A percentile compares a stretch with the other conserved stretches of the same genome.
phyloP scores from a whole-genome alignment of 768 basidiomycete species.

The Pleurotus sapidus region DNA sequence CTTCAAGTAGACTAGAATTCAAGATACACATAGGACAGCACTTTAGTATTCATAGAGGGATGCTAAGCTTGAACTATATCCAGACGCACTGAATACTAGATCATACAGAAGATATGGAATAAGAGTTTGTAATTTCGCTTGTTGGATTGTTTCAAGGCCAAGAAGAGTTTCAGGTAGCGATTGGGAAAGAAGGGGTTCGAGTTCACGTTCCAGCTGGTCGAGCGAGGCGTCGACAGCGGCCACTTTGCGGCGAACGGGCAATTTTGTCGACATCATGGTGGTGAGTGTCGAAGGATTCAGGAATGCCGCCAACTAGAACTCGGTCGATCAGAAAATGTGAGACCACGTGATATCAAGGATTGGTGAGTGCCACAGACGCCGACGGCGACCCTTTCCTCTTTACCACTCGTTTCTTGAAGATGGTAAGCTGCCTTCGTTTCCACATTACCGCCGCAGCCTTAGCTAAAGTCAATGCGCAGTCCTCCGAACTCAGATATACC shows the following conservation, averaged over 20 bases:
- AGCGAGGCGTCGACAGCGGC: slow-evolving; percentile 53
- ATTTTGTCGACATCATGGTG: slow-evolving; percentile 20
- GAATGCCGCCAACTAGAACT: too few relatives aligned
- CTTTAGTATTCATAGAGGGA: too few relatives aligned
- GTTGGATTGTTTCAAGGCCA: slow-evolving; percentile 67
- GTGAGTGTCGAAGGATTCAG: not conserved
- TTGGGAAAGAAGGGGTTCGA: slow-evolving; percentile 66
- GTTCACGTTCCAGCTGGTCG: slow-evolving; percentile 62
- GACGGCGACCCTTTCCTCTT: too few relatives aligned
- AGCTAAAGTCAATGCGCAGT: slow-evolving; percentile 38
- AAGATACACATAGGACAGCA: not conserved
- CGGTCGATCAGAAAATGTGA: too few relatives aligned
- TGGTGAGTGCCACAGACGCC: too few relatives aligned
- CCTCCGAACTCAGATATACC: slow-evolving; percentile 91
- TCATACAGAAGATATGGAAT: slow-evolving; percentile 85
- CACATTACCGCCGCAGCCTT: slow-evolving; percentile 11
- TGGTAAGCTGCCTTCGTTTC: slow-evolving; percentile 36
- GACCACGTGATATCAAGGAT: too few relatives aligned
- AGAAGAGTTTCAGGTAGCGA: slow-evolving; percentile 66
- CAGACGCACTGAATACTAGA: slow-evolving; percentile 72
- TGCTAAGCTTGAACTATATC: not conserved
- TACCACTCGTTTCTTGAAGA: slow-evolving; percentile 23
- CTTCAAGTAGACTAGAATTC: slow-evolving; percentile 70
- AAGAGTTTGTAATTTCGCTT: slow-evolving; percentile 77
- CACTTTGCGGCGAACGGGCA: slow-evolving; percentile 45